Conservation (phyloP, 306 rosid species). For the Cucurbita argyrosperma region DNA sequence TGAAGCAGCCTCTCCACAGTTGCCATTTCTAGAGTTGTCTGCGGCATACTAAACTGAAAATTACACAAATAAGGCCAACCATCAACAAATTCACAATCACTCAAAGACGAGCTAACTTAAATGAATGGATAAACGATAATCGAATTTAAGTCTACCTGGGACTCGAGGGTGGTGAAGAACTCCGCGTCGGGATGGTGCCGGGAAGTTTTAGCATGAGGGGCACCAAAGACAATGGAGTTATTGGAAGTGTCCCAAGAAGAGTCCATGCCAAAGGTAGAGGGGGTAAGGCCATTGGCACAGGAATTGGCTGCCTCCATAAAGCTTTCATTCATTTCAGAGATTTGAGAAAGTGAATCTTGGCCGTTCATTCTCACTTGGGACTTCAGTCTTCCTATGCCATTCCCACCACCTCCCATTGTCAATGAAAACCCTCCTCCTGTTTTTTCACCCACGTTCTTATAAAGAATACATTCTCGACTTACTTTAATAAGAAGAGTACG, state of each 20-base stretch:
- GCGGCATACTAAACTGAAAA: slow-evolving; percentile 70
- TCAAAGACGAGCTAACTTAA: no score
- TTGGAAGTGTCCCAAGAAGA: slow-evolving; percentile 47
- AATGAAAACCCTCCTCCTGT: slow-evolving; percentile 71
- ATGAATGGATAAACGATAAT: no score
- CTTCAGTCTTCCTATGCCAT: slow-evolving; percentile 41
- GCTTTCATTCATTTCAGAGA: slow-evolving; percentile 39
- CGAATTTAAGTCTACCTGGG: slow-evolving; percentile 40
- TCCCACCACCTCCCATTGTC: slow-evolving; percentile 48
- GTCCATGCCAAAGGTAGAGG: slow-evolving; percentile 32
- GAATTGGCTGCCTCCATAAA: slow-evolving; percentile 26
- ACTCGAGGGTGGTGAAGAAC: slow-evolving; percentile 38
- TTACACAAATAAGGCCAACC: no score
- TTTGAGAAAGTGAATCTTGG: slow-evolving; percentile 66
- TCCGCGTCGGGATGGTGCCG: slow-evolving; percentile 40
- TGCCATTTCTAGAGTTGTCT: slow-evolving; percentile 72
- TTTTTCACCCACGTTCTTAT: no score
- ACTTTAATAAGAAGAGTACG: no score
- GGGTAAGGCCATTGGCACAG: not conserved
- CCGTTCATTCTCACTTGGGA: slow-evolving; percentile 71
- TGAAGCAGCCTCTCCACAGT: slow-evolving; percentile 57
- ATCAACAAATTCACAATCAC: no score
- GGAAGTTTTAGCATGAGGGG: slow-evolving; percentile 39
- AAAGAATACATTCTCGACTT: no score
- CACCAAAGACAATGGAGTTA: slow-evolving; percentile 49